Conservation (phyloP, 1,284 basidiomycete genomes). For the Sporisorium reilianum region DNA sequence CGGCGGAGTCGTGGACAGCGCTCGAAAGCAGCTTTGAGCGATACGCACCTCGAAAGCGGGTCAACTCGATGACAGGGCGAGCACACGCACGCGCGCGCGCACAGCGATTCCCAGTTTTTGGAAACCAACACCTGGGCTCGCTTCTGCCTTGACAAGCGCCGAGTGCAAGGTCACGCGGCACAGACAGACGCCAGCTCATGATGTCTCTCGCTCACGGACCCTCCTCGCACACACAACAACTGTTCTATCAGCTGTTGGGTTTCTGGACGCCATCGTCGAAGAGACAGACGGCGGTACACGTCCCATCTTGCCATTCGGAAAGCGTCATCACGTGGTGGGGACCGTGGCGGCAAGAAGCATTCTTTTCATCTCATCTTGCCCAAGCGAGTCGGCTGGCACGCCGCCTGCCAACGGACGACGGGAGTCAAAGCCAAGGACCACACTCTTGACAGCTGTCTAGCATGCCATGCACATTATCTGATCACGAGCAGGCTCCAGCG, state of each 20-base stretch:
- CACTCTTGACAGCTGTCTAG: not conserved
- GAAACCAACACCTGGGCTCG: constrained; percentile 4
- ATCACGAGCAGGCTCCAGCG: not conserved
- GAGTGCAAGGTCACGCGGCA: constrained; percentile 8
- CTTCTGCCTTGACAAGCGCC: not conserved
- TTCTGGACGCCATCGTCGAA: not conserved
- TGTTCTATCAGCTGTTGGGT: not conserved
- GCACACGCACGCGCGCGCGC: constrained; percentile 3
- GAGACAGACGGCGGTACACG: not conserved
- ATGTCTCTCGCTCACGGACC: not conserved
- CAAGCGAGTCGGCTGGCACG: not conserved
- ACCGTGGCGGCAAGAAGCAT: not conserved
- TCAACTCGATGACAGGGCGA: not conserved
- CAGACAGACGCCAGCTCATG: constrained; percentile 2
- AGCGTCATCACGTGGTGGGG: constrained; percentile 4
- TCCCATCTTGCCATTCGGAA: not conserved
- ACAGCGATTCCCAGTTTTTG: not conserved
- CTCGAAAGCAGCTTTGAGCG: not conserved
- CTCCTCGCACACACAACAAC: too few relatives aligned
- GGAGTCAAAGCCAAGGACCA: not conserved
- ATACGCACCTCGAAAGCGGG: constrained; percentile 4
- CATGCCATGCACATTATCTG: not conserved
- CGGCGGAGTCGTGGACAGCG: constrained; percentile 1
- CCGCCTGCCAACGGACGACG: not conserved
- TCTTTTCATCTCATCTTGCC: not conserved